These are phyloP conservation scores for Fusarium solani-melongenae DNA, from an alignment of 2,329 filamentous ascomycete species.

Conservation along the genomic window DNA sequence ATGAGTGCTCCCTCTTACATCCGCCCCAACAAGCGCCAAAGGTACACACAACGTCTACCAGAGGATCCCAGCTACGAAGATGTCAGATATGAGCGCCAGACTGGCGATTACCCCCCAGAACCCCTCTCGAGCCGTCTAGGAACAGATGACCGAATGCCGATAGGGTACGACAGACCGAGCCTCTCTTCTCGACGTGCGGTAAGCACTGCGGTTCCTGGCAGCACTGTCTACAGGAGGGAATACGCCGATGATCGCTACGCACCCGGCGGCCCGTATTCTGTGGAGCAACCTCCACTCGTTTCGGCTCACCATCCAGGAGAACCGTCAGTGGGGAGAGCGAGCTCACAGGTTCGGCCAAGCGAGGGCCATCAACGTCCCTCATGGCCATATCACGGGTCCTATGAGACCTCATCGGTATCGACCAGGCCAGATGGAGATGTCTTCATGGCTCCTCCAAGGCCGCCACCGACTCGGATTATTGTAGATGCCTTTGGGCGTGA, in stretches of 20 bases:
- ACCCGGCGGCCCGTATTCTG: constrained; percentile 45
- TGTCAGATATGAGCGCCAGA: constrained; percentile 55
- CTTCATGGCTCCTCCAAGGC: constrained; percentile 62
- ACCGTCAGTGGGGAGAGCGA: constrained; percentile 21
- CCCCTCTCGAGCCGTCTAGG: constrained; percentile 46
- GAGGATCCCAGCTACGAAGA: constrained; percentile 48
- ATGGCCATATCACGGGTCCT: constrained; percentile 57
- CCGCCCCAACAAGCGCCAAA: constrained; percentile 68
- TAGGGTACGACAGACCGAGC: constrained; percentile 48
- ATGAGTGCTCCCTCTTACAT: constrained; percentile 63
- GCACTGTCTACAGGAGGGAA: constrained; percentile 47
- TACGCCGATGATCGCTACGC: constrained; percentile 48
- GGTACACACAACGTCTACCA: constrained; percentile 57
- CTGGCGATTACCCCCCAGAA: constrained; percentile 49
- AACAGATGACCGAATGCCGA: constrained; percentile 46
- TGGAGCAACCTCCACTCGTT: constrained; percentile 52
- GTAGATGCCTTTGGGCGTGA: constrained; percentile 86
- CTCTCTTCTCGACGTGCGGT: constrained; percentile 40
- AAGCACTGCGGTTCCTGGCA: constrained; percentile 41
- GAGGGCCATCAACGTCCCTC: constrained; percentile 54
- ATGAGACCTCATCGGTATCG: constrained; percentile 58
- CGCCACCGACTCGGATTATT: constrained; percentile 74
- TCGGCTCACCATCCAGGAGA: constrained; percentile 48
- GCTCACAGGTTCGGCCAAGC: constrained; percentile 55
- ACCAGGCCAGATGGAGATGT: constrained; percentile 62